A percentile compares a stretch with the other conserved stretches of the same genome.
phyloP scores from a whole-genome alignment of 441 rosid species.

The Mallotus japonicus region DNA sequence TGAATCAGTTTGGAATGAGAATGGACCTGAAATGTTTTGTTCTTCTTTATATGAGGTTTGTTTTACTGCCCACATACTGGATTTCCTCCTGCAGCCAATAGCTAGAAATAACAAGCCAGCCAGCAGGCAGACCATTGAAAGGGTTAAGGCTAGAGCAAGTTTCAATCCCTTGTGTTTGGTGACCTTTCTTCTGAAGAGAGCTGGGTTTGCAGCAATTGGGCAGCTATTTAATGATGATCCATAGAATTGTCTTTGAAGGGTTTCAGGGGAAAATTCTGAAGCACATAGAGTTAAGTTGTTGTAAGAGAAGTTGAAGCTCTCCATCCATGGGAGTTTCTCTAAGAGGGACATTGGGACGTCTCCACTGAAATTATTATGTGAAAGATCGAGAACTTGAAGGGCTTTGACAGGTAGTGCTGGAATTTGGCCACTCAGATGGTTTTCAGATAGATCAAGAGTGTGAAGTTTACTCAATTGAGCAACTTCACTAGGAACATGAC shows the following conservation, averaged over 20 bases:
- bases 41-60: constrained; percentile 70
- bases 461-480: constrained; percentile 47
- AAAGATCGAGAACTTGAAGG: constrained; percentile 66
- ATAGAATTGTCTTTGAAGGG: constrained; percentile 48
- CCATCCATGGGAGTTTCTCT: constrained; percentile 56
- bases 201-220: constrained; percentile 84
- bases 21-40: constrained; percentile 73
- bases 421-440: constrained; percentile 61
- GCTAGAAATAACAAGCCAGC: constrained; percentile 62
- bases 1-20: constrained; percentile 86
- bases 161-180: constrained; percentile 45
- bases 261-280: constrained; percentile 43
- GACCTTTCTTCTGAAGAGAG: constrained; percentile 47
- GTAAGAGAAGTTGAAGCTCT: constrained; percentile 81
- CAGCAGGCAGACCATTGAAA: constrained; percentile 66
- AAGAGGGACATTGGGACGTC: constrained; percentile 57
- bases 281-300: constrained; percentile 84
- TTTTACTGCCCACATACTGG: constrained; percentile 53
- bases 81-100: constrained; percentile 62
- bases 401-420: constrained; percentile 44
- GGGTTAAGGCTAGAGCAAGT: constrained; percentile 67
- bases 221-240: constrained; percentile 70
- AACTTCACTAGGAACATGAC: constrained; percentile 59
- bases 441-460: constrained; percentile 71
- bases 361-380: constrained; percentile 74